A percentile compares a stretch with the other conserved stretches of the same genome.
Evolutionary conservation across 345 rosid species (phyloP).

Genomic region (Nephelium lappaceum): DNA sequence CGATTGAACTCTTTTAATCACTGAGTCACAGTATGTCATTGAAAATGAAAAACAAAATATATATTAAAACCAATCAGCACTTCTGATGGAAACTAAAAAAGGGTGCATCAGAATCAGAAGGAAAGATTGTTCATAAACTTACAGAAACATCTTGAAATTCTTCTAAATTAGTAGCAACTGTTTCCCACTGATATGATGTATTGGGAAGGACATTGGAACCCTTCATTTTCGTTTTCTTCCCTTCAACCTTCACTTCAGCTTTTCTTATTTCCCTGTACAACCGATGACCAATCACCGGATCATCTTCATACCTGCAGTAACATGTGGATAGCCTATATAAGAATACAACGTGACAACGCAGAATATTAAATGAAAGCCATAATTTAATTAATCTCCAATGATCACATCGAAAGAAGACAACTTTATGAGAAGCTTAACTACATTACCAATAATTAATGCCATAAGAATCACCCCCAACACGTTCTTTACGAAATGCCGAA

Average conservation of each 20-base stretch:
- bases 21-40: background rate
- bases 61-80: background rate
- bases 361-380: background rate
- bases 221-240: conserved; percentile 70
- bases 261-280: conserved; percentile 92
- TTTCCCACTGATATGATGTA: conserved; percentile 89
- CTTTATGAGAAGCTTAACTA: conserved; percentile 16
- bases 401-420: conserved; percentile 3
- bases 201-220: conserved; percentile 79
- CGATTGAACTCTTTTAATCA: background rate
- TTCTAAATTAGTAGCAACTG: conserved; percentile 94
- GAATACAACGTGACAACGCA: background rate
- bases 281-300: conserved; percentile 87
- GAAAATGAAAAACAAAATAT: background rate
- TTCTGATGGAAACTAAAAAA: background rate
- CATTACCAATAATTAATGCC: conserved; percentile 91
- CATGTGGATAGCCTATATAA: conserved; percentile 24
- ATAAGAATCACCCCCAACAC: conserved; percentile 92
- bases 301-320: conserved; percentile 91
- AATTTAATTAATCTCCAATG: background rate
- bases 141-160: conserved; percentile 91
- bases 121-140: conserved; percentile 31
- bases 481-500: conserved; percentile 86
- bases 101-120: background rate
- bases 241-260: conserved; percentile 75